Conservation (phyloP, 345 rosid species). For the Schrenkiella parvula region DNA sequence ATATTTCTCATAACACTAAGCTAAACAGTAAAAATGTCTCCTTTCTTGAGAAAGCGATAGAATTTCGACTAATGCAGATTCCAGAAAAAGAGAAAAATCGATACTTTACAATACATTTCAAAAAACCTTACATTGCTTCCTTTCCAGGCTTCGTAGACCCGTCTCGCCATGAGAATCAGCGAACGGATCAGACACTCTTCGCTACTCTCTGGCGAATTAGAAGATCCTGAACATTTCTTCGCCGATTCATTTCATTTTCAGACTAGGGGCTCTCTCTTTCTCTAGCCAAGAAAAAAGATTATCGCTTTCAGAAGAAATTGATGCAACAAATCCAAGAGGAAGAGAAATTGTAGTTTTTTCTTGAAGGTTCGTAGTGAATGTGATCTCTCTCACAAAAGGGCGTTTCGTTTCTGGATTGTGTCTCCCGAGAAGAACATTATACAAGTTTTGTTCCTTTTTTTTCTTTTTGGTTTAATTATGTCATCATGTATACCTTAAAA, state of each 20-base stretch:
- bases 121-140: conserved; percentile 71
- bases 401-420: conserved; percentile 16
- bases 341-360: background rate
- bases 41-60: background rate
- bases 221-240: conserved; percentile 31
- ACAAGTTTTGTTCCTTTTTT: background rate
- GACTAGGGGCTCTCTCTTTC: background rate
- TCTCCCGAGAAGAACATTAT: background rate
- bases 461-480: background rate
- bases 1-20: too few species aligned
- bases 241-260: conserved; percentile 32
- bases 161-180: conserved; percentile 52
- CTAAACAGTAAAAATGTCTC: too few species aligned
- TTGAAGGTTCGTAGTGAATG: background rate
- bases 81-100: background rate
- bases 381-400: background rate
- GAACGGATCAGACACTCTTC: conserved; percentile 8
- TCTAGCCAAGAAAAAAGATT: background rate
- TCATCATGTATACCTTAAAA: too few species aligned
- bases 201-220: conserved; percentile 41
- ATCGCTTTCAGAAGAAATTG: background rate
- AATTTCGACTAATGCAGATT: conserved; percentile 13
- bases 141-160: conserved; percentile 79
- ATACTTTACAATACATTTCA: background rate
- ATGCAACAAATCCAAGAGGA: background rate